Conservation (phyloP, 2,329 filamentous ascomycete genomes). For the Pseudofabraea citricarpa region DNA sequence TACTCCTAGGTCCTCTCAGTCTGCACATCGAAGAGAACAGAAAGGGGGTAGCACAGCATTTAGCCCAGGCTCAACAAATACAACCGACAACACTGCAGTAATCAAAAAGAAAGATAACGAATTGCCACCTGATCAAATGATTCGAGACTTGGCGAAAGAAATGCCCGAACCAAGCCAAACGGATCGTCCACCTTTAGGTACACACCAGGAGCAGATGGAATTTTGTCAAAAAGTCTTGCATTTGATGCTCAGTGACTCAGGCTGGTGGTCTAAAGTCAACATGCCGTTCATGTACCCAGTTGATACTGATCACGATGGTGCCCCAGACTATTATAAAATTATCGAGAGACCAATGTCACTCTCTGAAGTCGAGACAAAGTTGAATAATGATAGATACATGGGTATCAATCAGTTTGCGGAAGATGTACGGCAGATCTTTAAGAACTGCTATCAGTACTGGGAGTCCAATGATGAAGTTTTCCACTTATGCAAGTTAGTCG, state of each 20-base stretch:
- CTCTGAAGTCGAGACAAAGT: slow-evolving; percentile 53
- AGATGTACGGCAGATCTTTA: slow-evolving; percentile 58
- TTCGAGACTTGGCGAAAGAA: too few relatives aligned
- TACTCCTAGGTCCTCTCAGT: too few relatives aligned
- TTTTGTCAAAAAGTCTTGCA: slow-evolving; percentile 54
- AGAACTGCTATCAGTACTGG: slow-evolving; percentile 63
- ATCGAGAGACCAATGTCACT: slow-evolving; percentile 60
- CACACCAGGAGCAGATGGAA: too few relatives aligned
- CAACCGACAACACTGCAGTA: too few relatives aligned
- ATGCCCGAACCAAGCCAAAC: not conserved
- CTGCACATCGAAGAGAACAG: too few relatives aligned
- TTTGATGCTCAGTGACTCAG: slow-evolving; percentile 58
- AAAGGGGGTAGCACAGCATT: too few relatives aligned
- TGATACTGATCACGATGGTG: slow-evolving; percentile 49
- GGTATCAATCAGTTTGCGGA: slow-evolving; percentile 48
- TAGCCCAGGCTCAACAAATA: too few relatives aligned
- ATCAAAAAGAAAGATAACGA: too few relatives aligned
- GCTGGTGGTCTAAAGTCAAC: slow-evolving; percentile 63
- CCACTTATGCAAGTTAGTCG: slow-evolving; percentile 49
- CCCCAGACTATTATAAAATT: slow-evolving; percentile 58
- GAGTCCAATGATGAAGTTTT: slow-evolving; percentile 50
- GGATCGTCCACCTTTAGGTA: too few relatives aligned
- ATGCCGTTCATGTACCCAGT: slow-evolving; percentile 58
- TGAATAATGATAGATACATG: slow-evolving; percentile 48
- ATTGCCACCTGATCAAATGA: too few relatives aligned